Evolutionary conservation across 345 rosid species (phyloP).

Genomic region (Isatis tinctoria): DNA sequence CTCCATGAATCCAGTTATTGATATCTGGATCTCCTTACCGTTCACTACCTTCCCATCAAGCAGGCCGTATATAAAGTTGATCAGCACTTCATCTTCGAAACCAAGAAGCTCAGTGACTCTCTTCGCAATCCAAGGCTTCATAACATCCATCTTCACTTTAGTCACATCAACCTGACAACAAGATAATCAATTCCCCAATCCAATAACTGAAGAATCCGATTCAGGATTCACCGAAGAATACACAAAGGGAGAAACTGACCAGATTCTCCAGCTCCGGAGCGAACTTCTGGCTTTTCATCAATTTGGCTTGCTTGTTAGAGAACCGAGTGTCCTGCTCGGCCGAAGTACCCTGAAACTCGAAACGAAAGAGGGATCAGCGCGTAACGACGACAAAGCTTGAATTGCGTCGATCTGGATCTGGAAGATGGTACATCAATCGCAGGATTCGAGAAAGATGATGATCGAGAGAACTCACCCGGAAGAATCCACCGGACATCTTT

Average conservation of each 20-base stretch:
- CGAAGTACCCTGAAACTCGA: constrained; percentile 67
- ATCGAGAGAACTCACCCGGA: constrained; percentile 44
- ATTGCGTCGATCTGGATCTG: constrained; percentile 33
- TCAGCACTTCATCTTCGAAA: constrained; percentile 96
- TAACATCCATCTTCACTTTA: constrained; percentile 93
- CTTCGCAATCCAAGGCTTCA: constrained; percentile 92
- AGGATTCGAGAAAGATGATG: background rate
- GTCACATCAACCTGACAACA: constrained; percentile 67
- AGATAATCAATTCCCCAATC: background rate
- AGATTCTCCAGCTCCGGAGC: constrained; percentile 78
- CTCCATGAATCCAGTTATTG: constrained; percentile 97
- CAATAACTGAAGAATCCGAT: no score
- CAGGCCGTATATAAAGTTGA: constrained; percentile 90
- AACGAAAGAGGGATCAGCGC: background rate
- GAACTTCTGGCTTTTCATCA: constrained; percentile 89
- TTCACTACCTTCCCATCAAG: constrained; percentile 92
- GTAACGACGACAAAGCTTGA: background rate
- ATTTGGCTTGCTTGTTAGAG: constrained; percentile 97
- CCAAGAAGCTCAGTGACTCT: constrained; percentile 95
- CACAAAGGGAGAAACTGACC: constrained; percentile 40
- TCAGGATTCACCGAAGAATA: background rate
- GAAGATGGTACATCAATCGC: background rate
- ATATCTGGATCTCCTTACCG: constrained; percentile 87
- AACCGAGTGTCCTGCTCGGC: constrained; percentile 98
- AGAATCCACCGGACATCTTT: constrained; percentile 77